A percentile compares a stretch with the other conserved stretches of the same genome.
phyloP scores from a whole-genome alignment of 192 early-diverging fungal genomes.

The Entrophospora sp. region DNA sequence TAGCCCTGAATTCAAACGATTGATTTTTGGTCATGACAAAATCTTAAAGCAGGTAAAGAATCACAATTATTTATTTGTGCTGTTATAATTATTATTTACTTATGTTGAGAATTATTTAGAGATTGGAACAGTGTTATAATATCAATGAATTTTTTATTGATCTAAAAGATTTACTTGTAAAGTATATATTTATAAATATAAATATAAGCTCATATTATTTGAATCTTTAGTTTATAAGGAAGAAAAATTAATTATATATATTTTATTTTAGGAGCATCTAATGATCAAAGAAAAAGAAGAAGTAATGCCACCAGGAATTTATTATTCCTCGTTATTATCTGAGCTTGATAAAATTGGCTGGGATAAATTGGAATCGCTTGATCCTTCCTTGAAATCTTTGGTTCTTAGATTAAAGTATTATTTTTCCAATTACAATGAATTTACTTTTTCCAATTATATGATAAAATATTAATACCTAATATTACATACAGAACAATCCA shows the following conservation, averaged over 20 bases:
- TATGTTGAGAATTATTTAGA: not conserved
- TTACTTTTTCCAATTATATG: no score
- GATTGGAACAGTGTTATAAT: conserved; percentile 11
- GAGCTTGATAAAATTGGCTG: conserved; percentile 15
- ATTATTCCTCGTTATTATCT: conserved; percentile 4
- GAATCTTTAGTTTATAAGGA: no score
- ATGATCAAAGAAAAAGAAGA: conserved; percentile 5
- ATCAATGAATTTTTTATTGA: conserved; percentile 11
- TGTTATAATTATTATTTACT: not conserved
- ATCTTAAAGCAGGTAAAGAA: not conserved
- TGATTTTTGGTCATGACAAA: conserved; percentile 9
- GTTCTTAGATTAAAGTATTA: conserved; percentile 3
- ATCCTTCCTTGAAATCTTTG: conserved; percentile 11
- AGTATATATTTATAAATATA: not conserved
- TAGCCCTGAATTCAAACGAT: conserved; percentile 13
- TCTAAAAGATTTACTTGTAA: conserved; percentile 21
- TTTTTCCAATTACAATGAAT: no score
- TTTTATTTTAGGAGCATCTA: conserved; percentile 17
- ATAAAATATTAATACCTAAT: no score
- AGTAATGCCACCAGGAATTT: not conserved
- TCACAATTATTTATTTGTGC: conserved; percentile 1
- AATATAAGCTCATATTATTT: not conserved
- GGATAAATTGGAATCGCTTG: conserved; percentile 17
- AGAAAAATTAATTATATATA: no score
- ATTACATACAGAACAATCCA: no score